phyloP scores from a whole-genome alignment of 2,329 filamentous ascomycete genomes.

The Cladosporium sp. region DNA sequence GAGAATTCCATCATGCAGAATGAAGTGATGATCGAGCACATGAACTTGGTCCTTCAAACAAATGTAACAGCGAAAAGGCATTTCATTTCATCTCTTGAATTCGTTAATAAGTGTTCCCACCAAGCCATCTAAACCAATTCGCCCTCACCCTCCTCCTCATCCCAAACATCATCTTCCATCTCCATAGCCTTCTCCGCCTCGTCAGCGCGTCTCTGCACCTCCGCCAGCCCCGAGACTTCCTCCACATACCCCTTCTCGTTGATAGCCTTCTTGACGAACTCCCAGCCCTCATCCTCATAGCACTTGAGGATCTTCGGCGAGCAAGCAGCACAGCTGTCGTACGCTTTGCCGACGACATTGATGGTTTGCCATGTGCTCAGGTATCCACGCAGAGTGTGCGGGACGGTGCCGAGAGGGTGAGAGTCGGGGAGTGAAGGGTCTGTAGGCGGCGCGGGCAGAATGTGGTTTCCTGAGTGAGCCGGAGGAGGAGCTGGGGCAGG shows the following conservation, averaged over 20 bases:
- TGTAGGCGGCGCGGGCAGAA: slow-evolving; percentile 31
- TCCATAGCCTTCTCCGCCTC: slow-evolving; percentile 51
- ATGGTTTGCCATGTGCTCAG: slow-evolving; percentile 70
- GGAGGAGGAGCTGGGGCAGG: slow-evolving; percentile 29
- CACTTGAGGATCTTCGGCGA: slow-evolving; percentile 64
- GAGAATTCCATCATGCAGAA: too few species aligned
- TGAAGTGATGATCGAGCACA: too few species aligned
- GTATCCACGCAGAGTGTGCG: slow-evolving; percentile 77
- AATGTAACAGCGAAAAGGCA: too few species aligned
- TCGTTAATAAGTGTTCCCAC: too few species aligned
- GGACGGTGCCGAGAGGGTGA: slow-evolving; percentile 64
- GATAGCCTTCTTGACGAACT: slow-evolving; percentile 70
- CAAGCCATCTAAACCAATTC: slow-evolving; percentile 21
- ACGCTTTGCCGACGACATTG: slow-evolving; percentile 68
- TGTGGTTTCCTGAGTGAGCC: slow-evolving; percentile 21
- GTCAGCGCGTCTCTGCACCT: slow-evolving; percentile 54
- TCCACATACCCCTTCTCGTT: slow-evolving; percentile 74
- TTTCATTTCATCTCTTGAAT: too few species aligned
- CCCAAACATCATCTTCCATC: slow-evolving; percentile 54
- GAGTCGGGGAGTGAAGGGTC: slow-evolving; percentile 25
- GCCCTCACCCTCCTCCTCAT: slow-evolving; percentile 49
- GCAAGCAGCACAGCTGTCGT: slow-evolving; percentile 78
- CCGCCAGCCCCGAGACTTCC: slow-evolving; percentile 68
- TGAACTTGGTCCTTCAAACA: too few species aligned
- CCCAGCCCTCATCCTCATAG: slow-evolving; percentile 68